phyloP scores from a whole-genome alignment of 2,329 filamentous ascomycete species.

The Hypoxylon sp. region DNA sequence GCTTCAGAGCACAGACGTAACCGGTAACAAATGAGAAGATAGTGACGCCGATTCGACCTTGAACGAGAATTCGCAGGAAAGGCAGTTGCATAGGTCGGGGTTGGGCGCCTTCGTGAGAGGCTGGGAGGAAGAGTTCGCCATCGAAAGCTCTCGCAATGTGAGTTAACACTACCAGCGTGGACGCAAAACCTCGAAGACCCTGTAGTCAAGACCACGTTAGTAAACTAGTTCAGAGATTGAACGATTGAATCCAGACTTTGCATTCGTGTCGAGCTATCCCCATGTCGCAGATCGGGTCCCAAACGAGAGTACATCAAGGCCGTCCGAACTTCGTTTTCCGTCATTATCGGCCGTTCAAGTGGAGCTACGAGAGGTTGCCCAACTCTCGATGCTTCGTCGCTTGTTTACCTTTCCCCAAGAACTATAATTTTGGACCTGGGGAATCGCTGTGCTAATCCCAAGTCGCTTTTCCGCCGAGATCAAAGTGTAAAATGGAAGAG shows the following conservation, averaged over 20 bases:
- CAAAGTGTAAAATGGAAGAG: constrained; percentile 6
- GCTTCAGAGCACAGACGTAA: constrained; percentile 73
- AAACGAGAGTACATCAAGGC: neutral
- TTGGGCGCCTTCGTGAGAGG: constrained; percentile 57
- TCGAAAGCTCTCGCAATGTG: constrained; percentile 66
- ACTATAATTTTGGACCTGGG: neutral
- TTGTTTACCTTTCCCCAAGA: neutral
- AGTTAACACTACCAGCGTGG: constrained; percentile 66
- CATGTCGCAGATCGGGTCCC: neutral
- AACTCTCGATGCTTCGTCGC: neutral
- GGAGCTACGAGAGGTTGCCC: constrained; percentile 4
- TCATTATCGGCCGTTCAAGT: neutral
- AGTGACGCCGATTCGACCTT: constrained; percentile 73
- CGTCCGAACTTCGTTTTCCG: constrained; percentile 2
- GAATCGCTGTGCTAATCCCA: neutral
- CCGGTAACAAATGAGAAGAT: constrained; percentile 75
- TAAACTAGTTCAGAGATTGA: constrained; percentile 1
- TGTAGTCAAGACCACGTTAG: constrained; percentile 46
- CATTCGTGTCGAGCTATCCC: constrained; percentile 5
- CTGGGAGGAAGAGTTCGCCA: constrained; percentile 62
- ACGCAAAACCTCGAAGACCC: constrained; percentile 69
- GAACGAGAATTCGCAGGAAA: constrained; percentile 68
- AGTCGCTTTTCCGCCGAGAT: neutral
- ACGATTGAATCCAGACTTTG: neutral
- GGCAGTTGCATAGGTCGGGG: constrained; percentile 68